Percentiles rank a stretch among this genome's conserved stretches.
Conservation (phyloP, 371 early-diverging fungal species). For the Mortierella sp. region DNA sequence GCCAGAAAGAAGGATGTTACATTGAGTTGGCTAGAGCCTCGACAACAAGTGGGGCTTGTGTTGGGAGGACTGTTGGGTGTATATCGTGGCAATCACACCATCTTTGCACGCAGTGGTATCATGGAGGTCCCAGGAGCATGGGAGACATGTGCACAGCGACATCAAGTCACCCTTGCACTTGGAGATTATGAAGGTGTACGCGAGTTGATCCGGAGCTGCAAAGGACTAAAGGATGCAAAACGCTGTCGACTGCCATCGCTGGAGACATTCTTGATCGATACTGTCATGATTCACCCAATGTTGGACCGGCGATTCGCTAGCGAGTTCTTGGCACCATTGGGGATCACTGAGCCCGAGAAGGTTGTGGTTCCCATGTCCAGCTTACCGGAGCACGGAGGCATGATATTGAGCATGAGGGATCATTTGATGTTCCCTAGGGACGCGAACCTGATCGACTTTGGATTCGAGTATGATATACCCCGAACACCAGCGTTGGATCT, state of each 20-base stretch:
- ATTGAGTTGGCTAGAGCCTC: constrained; percentile 77
- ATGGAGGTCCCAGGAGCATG: constrained; percentile 73
- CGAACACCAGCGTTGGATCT: constrained; percentile 22
- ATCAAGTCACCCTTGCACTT: constrained; percentile 70
- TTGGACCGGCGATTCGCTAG: constrained; percentile 70
- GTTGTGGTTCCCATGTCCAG: constrained; percentile 76
- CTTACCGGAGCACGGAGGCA: constrained; percentile 81
- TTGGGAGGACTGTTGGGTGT: constrained; percentile 72
- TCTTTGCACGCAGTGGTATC: constrained; percentile 68
- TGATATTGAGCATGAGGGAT: constrained; percentile 70
- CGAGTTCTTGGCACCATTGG: constrained; percentile 70
- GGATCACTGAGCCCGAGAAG: constrained; percentile 59
- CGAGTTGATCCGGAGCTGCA: constrained; percentile 55
- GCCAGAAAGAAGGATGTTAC: constrained; percentile 30
- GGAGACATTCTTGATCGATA: constrained; percentile 75
- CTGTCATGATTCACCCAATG: constrained; percentile 67
- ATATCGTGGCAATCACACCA: constrained; percentile 72
- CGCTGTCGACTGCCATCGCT: constrained; percentile 63
- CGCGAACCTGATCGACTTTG: constrained; percentile 49
- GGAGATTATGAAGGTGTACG: constrained; percentile 75
- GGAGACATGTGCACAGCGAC: constrained; percentile 66
- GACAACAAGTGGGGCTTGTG: constrained; percentile 84
- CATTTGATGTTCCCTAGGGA: constrained; percentile 27
- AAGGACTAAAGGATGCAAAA: not conserved
- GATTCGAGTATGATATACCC: constrained; percentile 50